These are phyloP conservation scores for Mycena olivaceomarginata DNA, from an alignment of 768 basidiomycete genomes.

Conservation along the genomic window DNA sequence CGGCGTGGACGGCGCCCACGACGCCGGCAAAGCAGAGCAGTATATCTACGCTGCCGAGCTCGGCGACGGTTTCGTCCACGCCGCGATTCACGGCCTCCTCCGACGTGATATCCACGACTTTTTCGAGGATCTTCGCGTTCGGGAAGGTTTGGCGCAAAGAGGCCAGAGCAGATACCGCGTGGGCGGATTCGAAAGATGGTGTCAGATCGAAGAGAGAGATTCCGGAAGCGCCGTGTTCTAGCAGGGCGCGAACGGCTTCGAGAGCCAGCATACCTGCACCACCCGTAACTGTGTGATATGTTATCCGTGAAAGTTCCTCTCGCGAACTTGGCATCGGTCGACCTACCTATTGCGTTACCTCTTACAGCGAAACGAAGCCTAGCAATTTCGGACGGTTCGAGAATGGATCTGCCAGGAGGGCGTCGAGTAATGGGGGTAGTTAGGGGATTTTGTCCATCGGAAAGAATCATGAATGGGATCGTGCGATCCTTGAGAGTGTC, in stretches of 20 bases:
- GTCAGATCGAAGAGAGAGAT: constrained; percentile 56
- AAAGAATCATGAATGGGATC: constrained; percentile 57
- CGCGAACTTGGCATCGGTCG: not conserved
- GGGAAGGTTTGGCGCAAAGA: constrained; percentile 54
- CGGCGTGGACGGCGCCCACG: constrained; percentile 56
- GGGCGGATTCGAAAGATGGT: constrained; percentile 49
- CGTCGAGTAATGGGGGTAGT: constrained; percentile 51
- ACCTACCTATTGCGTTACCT: constrained; percentile 64
- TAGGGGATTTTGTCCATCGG: constrained; percentile 55
- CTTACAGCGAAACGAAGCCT: constrained; percentile 57
- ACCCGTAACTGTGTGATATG: constrained; percentile 58
- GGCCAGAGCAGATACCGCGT: constrained; percentile 43
- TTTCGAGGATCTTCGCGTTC: constrained; percentile 54
- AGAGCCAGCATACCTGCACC: constrained; percentile 64
- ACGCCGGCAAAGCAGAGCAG: constrained; percentile 67
- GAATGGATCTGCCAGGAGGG: not conserved
- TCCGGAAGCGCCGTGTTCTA: constrained; percentile 65
- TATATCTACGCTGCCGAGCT: constrained; percentile 58
- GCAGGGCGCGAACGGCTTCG: constrained; percentile 59
- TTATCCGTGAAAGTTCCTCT: not conserved
- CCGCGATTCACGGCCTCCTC: constrained; percentile 48
- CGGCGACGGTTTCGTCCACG: constrained; percentile 48
- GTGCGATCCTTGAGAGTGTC: constrained; percentile 53
- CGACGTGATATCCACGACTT: constrained; percentile 60
- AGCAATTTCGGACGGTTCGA: constrained; percentile 52